Evolutionary conservation across 179 eudicot genomes (phyloP).

Genomic region (Drosera spatulata): DNA sequence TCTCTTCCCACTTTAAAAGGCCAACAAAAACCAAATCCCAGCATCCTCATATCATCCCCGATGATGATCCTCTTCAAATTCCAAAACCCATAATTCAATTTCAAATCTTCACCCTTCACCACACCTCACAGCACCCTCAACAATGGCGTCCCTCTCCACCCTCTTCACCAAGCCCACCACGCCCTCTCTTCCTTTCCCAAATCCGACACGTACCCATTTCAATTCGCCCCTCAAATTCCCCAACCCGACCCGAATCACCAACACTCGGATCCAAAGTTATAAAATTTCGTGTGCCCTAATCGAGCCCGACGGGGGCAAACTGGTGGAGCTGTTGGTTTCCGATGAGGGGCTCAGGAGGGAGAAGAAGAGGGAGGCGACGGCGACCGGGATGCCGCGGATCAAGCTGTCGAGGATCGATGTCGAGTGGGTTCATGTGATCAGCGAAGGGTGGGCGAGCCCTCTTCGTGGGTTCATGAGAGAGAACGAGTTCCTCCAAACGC

Average conservation of each 20-base stretch:
- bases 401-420: slow-evolving; percentile 49
- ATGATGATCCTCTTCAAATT: no score
- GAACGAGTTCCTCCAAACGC: slow-evolving; percentile 99
- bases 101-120: background rate
- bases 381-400: slow-evolving; percentile 24
- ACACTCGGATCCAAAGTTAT: slow-evolving; percentile 1
- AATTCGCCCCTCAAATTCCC: slow-evolving; percentile 8
- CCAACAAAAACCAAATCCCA: no score
- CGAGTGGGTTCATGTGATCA: slow-evolving; percentile 87
- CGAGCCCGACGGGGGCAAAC: slow-evolving; percentile 78
- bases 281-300: slow-evolving; percentile 39
- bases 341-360: slow-evolving; percentile 21
- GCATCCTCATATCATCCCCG: no score
- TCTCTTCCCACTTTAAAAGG: no score
- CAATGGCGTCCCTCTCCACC: slow-evolving; percentile 49
- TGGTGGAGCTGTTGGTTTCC: slow-evolving; percentile 44
- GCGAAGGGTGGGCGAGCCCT: slow-evolving; percentile 99
- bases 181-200: slow-evolving; percentile 12
- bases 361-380: slow-evolving; percentile 22
- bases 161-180: slow-evolving; percentile 29
- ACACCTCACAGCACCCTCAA: slow-evolving; percentile 2
- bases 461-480: slow-evolving; percentile 87
- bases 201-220: slow-evolving; percentile 13
- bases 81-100: no score
- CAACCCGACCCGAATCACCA: slow-evolving; percentile 2